A percentile compares a stretch with the other conserved stretches of the same genome.
Evolutionary conservation across 306 rosid genomes (phyloP).

Genomic region (Urtica urens): DNA sequence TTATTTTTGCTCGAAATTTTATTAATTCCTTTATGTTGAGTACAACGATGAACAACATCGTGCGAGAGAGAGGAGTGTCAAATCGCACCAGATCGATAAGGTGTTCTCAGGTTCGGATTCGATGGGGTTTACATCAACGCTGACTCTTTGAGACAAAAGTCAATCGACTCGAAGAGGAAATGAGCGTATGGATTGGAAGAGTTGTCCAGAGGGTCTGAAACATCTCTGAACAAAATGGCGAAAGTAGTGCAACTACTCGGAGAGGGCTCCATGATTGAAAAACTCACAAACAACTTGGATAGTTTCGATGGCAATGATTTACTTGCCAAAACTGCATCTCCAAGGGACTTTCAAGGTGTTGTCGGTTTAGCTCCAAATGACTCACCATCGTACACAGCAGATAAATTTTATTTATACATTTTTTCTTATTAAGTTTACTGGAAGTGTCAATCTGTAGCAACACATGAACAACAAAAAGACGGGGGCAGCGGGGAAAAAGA

Average conservation of each 20-base stretch:
- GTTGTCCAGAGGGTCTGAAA: slow-evolving; percentile 17
- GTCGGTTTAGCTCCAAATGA: too few relatives aligned
- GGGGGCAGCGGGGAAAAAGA: slow-evolving; percentile 19
- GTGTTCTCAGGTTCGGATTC: slow-evolving; percentile 11
- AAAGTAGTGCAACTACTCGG: too few relatives aligned
- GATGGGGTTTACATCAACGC: slow-evolving; percentile 6
- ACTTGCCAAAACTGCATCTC: slow-evolving; percentile 6
- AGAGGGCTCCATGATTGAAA: slow-evolving; percentile 18
- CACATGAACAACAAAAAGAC: too few relatives aligned
- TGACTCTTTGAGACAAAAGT: slow-evolving; percentile 16
- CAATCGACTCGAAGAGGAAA: slow-evolving; percentile 17
- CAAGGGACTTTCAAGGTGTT: too few relatives aligned
- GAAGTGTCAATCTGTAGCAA: not conserved
- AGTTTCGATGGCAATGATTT: slow-evolving; percentile 13
- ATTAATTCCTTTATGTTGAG: too few relatives aligned
- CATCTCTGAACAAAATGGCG: slow-evolving; percentile 10
- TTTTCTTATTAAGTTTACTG: not conserved
- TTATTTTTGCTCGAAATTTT: too few relatives aligned
- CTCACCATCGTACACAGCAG: slow-evolving; percentile 1
- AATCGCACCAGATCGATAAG: slow-evolving; percentile 10
- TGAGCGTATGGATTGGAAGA: slow-evolving; percentile 13
- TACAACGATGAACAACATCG: slow-evolving; percentile 11
- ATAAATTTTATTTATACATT: not conserved
- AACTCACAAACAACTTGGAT: slow-evolving; percentile 6
- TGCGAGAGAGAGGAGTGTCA: slow-evolving; percentile 6